A percentile compares a stretch with the other conserved stretches of the same genome.
Evolutionary conservation across 768 basidiomycete genomes (phyloP).

Genomic region (Boletus speciosus): DNA sequence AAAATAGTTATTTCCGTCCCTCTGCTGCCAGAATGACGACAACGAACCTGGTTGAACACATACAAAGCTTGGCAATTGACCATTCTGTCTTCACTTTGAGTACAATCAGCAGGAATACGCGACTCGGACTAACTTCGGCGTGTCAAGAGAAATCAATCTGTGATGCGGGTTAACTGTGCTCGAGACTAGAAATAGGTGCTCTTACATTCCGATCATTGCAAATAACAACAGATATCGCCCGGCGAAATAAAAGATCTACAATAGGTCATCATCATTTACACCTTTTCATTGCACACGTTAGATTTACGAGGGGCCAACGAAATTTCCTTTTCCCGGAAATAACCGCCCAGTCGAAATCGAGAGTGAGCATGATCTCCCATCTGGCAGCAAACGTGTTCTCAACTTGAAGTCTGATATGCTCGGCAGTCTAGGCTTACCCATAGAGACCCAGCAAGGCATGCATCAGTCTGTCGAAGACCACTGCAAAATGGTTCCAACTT

Average conservation of each 20-base stretch:
- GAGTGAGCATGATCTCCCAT: conserved; percentile 43
- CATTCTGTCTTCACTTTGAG: conserved; percentile 21
- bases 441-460: conserved; percentile 45
- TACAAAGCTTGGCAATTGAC: conserved; percentile 47
- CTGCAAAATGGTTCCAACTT: conserved; percentile 20
- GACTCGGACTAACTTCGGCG: conserved; percentile 19
- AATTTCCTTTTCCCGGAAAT: conserved; percentile 40
- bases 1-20: background rate
- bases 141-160: conserved; percentile 37
- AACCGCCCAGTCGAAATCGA: conserved; percentile 42
- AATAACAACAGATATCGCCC: conserved; percentile 44
- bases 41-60: conserved; percentile 43
- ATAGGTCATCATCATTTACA: conserved; percentile 5
- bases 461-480: conserved; percentile 38
- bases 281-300: background rate
- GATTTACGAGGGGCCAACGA: conserved; percentile 47
- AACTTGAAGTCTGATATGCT: background rate
- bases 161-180: background rate
- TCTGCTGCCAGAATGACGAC: background rate
- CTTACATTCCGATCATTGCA: conserved; percentile 47
- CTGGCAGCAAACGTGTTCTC: conserved; percentile 17
- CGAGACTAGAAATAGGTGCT: background rate
- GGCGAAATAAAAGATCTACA: conserved; percentile 43
- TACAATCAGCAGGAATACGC: background rate
- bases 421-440: conserved; percentile 32